Evolutionary conservation across 495 filamentous ascomycete species (phyloP).

Genomic region (Sordaria brevicollis): DNA sequence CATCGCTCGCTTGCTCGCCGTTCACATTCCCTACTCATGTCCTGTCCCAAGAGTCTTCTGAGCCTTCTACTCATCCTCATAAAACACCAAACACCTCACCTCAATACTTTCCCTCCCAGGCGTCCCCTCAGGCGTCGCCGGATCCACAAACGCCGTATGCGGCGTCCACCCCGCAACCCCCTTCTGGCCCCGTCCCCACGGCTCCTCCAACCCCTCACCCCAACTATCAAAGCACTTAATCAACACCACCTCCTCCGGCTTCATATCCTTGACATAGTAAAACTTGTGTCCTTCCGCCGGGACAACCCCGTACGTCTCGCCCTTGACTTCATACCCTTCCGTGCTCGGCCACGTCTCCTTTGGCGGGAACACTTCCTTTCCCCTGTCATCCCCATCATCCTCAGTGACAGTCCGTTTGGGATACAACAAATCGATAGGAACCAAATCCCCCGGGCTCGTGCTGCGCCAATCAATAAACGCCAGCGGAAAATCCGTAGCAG

Average conservation of each 20-base stretch:
- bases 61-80: constrained; percentile 16
- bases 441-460: constrained; percentile 52
- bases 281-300: constrained; percentile 51
- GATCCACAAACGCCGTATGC: constrained; percentile 76
- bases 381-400: constrained; percentile 28
- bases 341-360: constrained; percentile 11
- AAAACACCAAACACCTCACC: constrained; percentile 75
- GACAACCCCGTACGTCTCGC: constrained; percentile 60
- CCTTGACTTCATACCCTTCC: constrained; percentile 36
- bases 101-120: constrained; percentile 72
- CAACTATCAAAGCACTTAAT: constrained; percentile 78
- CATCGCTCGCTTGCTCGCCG: neutral
- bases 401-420: constrained; percentile 41
- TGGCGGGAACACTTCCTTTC: constrained; percentile 24
- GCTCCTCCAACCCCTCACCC: constrained; percentile 37
- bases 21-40: neutral
- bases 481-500: constrained; percentile 57
- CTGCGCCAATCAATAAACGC: constrained; percentile 57
- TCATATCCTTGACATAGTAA: constrained; percentile 77
- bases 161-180: constrained; percentile 58
- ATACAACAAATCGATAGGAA: constrained; percentile 62
- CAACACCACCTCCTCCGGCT: constrained; percentile 60
- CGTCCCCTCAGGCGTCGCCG: constrained; percentile 51
- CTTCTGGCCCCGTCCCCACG: constrained; percentile 18
- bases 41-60: neutral